Base-by-base conservation (phyloP, 345 rosid genomes). In the Geranium brycei region DNA sequence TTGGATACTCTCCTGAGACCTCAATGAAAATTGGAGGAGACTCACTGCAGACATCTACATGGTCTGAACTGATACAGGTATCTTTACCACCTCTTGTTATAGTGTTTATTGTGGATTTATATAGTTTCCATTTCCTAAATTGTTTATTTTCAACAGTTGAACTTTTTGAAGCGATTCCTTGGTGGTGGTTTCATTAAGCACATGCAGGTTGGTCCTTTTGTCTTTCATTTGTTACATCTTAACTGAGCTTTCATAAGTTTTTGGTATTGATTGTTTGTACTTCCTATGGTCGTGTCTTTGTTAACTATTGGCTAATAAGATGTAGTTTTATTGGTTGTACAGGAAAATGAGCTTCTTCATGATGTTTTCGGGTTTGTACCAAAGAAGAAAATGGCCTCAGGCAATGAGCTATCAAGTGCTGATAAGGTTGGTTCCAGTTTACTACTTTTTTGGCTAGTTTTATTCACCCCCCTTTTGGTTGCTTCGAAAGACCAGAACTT, bases 171-270 rank as follows among this genome's bases (percentile, higher is more conserved):
- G 85, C 92, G 58, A 70, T 90, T 86, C 64, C 91, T 93, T 65
- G 99, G 92, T 7, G 82, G 97, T 59, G 99, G 99, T 4, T 93
- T 93, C 76, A 81, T 81, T 23, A 93, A 81, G 76, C 99, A 93
- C 79, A 85, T 93, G 92, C 96, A 83, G 96, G 99, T 92, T 63
- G 35, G 66, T 58, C 32, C 64, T 59, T 65, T 72, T 2, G 30
- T 15, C 18, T 28, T 60, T 17, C 28, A 15, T 13, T 14, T 1
- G 13, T 32, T n/a, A 19, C n/a, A 55, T 28, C 66, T 59, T 13
- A 23, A 47, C 14, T 17, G n/a, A 65, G 41, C 0, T 30, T 58
- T 7, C 32, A 32, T 61, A 4, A 73, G 28, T 57, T 15, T n/a
- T 23, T 7, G 32, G 8, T 13, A 12, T 65, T 57, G 10, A 8